Evolutionary conservation across 192 early-diverging fungal genomes (phyloP), one percentile per base, ranked within the genome.

Genomic region (Coemansia sp.): DNA sequence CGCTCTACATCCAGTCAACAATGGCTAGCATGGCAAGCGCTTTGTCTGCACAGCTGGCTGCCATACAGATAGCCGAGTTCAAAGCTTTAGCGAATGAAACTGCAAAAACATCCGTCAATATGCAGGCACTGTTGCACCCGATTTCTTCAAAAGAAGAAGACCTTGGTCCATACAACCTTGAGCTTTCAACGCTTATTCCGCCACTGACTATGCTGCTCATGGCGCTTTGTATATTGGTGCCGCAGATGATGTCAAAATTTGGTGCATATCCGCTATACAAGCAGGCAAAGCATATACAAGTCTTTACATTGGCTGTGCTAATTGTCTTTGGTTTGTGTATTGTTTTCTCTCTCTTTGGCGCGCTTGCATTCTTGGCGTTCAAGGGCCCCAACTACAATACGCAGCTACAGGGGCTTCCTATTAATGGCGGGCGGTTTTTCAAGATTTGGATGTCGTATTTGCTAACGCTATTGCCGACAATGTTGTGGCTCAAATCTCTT

Each of bases 1-100:
- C 48, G 48, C 48, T 49, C n/a, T 49, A 49, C n/a, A 49, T 49
- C 3, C 19, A 49, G 48, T 49, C 48, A 49, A 49, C 48, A 8
- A 22, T 49, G 8, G 12, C 48, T 8, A 8, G 17, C 19, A 9
- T 21, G 1, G 19, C n/a, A 16, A 49, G 48, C n/a, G 2, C 2
- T 8, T n/a, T 49, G 19, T 22, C 19, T 8, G 6, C 48, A 2
- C 19, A 49, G 19, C 17, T 49, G 12, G 19, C 48, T 1, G 19
- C 48, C 19, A n/a, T 19, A 21, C 48, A 22, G 48, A n/a, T 49
- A 49, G 48, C 48, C n/a, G 48, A 49, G 5, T 49, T 49, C 48
- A 49, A 49, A 19, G 19, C 48, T 49, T 8, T 19, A 8, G 6
- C 48, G 2, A 22, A 22, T 21, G 48, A 16, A 8, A 49, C n/a